Evolutionary conservation across 2,329 filamentous ascomycete genomes (phyloP), one percentile per base, ranked within the genome.

Genomic region (Blumeria graminis): DNA sequence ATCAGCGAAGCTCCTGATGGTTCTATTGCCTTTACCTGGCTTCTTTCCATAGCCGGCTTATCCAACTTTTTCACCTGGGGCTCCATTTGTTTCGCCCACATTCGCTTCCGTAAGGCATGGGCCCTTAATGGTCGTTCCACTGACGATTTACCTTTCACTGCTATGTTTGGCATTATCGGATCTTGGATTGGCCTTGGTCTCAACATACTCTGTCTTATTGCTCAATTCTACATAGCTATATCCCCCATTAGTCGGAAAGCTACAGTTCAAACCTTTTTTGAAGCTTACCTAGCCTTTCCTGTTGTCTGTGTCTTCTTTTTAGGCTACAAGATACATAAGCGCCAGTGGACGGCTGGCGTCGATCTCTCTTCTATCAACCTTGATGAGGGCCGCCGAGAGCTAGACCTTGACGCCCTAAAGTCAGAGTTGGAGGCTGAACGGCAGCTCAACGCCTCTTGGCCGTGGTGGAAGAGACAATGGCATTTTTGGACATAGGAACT

Each of bases 11-110:
- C 74, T 3, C 62, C 32, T 60, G 66, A 66, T 56, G 70, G 67
- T 61, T 64, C 61, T 39, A 68, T 68, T 0, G 72, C 78, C 59
- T 83, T 83, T 69, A 71, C 71, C 62, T 84, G 80, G 80, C 73
- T 84, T 56, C 72, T 86, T 39, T 76, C 84, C 0, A 75, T 89
- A 18, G 85, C 82, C 0, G 84, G 82, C 55, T 76, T 88, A 9
- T 78, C 79, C 1, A 81, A 78, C 59, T 78, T 89, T 66, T 85
- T 88, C 68, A 82, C 83, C 32, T 89, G 84, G 84, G 80, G 77
- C 38, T 82, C 74, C 58, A 79, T 82, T 65, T 82, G 78, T 66
- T 68, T 78, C 2, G 73, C 77, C 0, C 78, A 82, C 65, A 82
- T 82, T 64, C 76, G 77, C 50, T 82, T 83, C 74, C 76, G 80